A percentile compares a stretch with the other conserved stretches of the same genome.
These are phyloP conservation scores for Sistotremastrum niveocremeum DNA, from an alignment of 768 basidiomycete genomes.

Conservation along the genomic window DNA sequence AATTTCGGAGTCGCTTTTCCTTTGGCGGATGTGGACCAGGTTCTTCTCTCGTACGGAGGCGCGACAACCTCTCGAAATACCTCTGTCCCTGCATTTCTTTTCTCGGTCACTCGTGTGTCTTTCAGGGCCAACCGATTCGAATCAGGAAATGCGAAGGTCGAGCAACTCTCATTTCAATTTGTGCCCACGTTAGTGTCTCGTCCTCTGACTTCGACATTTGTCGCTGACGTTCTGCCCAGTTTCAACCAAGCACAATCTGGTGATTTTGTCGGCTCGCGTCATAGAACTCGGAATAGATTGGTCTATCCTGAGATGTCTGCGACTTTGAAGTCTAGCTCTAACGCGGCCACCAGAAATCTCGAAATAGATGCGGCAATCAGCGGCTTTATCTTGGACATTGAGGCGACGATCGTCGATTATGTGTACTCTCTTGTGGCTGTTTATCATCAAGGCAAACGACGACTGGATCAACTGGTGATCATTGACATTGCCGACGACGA, in stretches of 20 bases:
- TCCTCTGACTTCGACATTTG: neutral
- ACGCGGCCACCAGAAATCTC: slow-evolving; percentile 35
- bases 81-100: slow-evolving; percentile 68
- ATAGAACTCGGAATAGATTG: slow-evolving; percentile 57
- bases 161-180: slow-evolving; percentile 75
- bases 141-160: slow-evolving; percentile 62
- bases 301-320: slow-evolving; percentile 75
- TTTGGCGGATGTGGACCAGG: slow-evolving; percentile 47
- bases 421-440: slow-evolving; percentile 77
- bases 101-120: slow-evolving; percentile 62
- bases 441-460: slow-evolving; percentile 67
- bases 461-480: slow-evolving; percentile 51
- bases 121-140: slow-evolving; percentile 68
- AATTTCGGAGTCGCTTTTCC: slow-evolving; percentile 90
- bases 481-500: slow-evolving; percentile 28
- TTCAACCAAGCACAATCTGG: slow-evolving; percentile 62
- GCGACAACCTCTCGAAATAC: slow-evolving; percentile 19
- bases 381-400: slow-evolving; percentile 76
- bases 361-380: slow-evolving; percentile 59
- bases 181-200: slow-evolving; percentile 45
- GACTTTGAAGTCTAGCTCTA: slow-evolving; percentile 44
- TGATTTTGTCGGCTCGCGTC: slow-evolving; percentile 60
- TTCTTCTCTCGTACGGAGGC: slow-evolving; percentile 27
- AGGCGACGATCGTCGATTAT: slow-evolving; percentile 65
- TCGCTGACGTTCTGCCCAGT: slow-evolving; percentile 21